Evolutionary conservation across 140 eudicot genomes (phyloP), one percentile per base, ranked within the genome.

Genomic region (Ambrosia hybrid): DNA sequence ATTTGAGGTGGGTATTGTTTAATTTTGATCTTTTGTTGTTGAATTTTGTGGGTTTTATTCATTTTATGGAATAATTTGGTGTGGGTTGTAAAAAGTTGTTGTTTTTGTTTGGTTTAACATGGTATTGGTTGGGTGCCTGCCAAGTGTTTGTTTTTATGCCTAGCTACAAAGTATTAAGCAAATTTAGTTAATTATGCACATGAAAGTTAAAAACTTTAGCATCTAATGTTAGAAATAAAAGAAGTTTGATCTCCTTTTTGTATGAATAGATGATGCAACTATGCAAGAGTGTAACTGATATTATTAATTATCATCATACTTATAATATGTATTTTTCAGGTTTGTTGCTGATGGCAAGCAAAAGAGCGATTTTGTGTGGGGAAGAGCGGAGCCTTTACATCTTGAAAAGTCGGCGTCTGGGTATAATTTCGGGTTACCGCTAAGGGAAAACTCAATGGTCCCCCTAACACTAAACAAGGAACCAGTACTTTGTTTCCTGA

Each of bases 271-370:
- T 37, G 8, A n/a, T 68, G 4, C 15, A 39, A 39, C n/a, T n/a
- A n/a, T n/a, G n/a, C n/a, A n/a, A n/a, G 45, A 39, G 45, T 39
- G 45, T 39, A 69, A 36, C 5, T 30, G 51, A 69, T 70, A 9
- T 13, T 13, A 11, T 34, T 8, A 56, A 9, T 57, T 26, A 57
- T 57, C 30, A 21, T 21, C 16, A 30, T 60, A 43, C 4, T 70
- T 10, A 34, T 15, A 3, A 38, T 43, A n/a, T 39, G 53, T 60
- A 60, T 58, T 75, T 79, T 79, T 57, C 73, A 93, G 98, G 94
- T 93, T 93, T 76, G 81, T 73, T 77, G 74, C 88, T 61, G 85
- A 83, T 76, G 97, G 78, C 68, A 92, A 87, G 82, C 86, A 83
- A 60, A 85, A 83, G 38, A 84, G 85, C 12, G 77, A 73, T 56